Evolutionary conservation across 345 rosid genomes (phyloP), one percentile per base, ranked within the genome.

Genomic region (Raphanus sativus): DNA sequence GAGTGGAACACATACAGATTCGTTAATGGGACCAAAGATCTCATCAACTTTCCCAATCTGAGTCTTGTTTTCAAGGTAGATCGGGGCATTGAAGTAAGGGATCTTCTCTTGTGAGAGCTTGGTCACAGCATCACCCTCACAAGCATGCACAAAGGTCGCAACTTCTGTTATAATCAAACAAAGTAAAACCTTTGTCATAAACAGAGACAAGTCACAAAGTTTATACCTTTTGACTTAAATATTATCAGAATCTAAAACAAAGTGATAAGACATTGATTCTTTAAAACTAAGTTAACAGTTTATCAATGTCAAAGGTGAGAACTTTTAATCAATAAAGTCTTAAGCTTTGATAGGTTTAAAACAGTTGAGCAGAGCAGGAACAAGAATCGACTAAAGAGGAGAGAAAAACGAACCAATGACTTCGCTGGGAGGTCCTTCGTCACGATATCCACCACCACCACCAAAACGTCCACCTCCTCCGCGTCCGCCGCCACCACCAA

Each of bases 51-150:
- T 90, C 65, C 98, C 98, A 34, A 95, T 95, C 83, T 87, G 94
- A 10, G 96, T 92, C 89, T 81, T 95, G 85, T 95, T 95, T 75
- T 89, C 83, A 59, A 95, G 85, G 83, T 86, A 95, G 77, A 94
- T 90, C 10, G 90, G 88, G 54, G 97, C 98, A 86, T 95, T 95
- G 67, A 92, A 92, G 73, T 63, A 82, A 1, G 99, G 99, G 48
- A 95, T 86, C 77, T 92, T 91, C 86, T 87, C 97, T 54, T 84
- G 83, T 0, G 85, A 84, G 55, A 95, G 98, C 83, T 89, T 95
- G 2, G 88, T 86, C 77, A 95, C 99, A 1, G 97, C 98, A 45
- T 95, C 99, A n/a, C 97, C 98, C 82, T 95, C 99, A 8, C 96
- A 89, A 1, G 92, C 92, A 66, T 92, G 98, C 63, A 92, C 76